Base-by-base conservation (phyloP, 2,329 filamentous ascomycete genomes). In the Colletotrichum filicis region DNA sequence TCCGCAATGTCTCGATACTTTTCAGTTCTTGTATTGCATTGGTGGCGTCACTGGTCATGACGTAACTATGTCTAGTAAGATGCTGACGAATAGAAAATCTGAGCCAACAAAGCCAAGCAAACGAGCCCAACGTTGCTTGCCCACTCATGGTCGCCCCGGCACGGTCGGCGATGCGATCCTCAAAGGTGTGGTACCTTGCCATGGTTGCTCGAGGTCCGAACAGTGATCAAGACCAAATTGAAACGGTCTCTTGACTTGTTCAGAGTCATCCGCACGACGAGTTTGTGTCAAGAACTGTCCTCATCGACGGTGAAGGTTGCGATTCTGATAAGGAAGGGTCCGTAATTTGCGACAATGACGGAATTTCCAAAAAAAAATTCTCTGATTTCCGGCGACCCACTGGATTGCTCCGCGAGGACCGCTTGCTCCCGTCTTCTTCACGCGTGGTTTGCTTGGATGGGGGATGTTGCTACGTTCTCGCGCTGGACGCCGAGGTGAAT, bases 21-120 rank as follows among this genome's bases (percentile, higher is more conserved):
- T 69, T 62, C 57, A 62, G 26, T 56, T 42, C 32, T 49, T 70
- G 52, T 49, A 14, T 53, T 32, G 37, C n/a, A 61, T 56, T 65
- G 66, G 70, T 73, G 70, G 66, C 70, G 70, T 70, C 60, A 57
- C 37, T 37, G 60, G 24, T 24, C 60, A 70, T 74, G 71, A 74
- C 71, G 71, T 72, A 74, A 63, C 52, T 67, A 37, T 74, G 59
- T 69, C 42, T 64, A 46, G 16, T 56, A 22, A 60, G 56, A 30
- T 30, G 24, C 32, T 32, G 32, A 24, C 70, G 70, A 70, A 73
- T 73, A 56, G 32, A 42, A 65, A 26, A 37, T 42, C 46, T 70
- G 26, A 32, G 6, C 52, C 32, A 37, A 49, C 49, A 16, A 73
- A 73, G 70, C 26, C 28, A 35, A 65, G 66, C n/a, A 37, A 11